Percentiles rank a stretch among this genome's conserved stretches.
phyloP scores from a whole-genome alignment of 2,329 filamentous ascomycete species.

The Aspergillus fumigatus region DNA sequence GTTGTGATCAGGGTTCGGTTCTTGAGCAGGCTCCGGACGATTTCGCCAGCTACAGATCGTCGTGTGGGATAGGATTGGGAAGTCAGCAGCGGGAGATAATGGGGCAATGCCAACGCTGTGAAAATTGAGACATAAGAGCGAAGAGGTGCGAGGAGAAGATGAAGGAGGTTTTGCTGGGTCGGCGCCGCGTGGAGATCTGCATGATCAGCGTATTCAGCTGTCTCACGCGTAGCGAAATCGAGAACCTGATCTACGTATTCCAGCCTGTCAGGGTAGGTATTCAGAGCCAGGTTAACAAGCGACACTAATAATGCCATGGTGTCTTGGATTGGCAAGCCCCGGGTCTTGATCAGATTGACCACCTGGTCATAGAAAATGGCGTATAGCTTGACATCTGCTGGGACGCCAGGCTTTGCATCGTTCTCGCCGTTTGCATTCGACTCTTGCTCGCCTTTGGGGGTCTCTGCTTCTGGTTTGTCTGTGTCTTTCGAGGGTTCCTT shows the following conservation, averaged over 20 bases:
- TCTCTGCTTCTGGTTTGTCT: constrained; percentile 19
- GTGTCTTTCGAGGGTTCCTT: constrained; percentile 23
- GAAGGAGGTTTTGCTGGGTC: constrained; percentile 83
- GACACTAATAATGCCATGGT: constrained; percentile 93
- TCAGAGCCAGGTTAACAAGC: constrained; percentile 84
- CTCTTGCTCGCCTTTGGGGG: constrained; percentile 25
- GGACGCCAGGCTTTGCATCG: constrained; percentile 33
- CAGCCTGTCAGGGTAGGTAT: constrained; percentile 86
- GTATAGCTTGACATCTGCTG: constrained; percentile 77
- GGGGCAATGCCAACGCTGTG: constrained; percentile 88
- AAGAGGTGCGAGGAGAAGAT: constrained; percentile 83
- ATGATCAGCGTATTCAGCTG: constrained; percentile 83
- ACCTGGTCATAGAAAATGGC: constrained; percentile 98
- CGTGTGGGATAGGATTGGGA: constrained; percentile 90
- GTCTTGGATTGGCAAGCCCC: constrained; percentile 88
- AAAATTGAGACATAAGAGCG: constrained; percentile 90
- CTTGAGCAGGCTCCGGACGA: constrained; percentile 75
- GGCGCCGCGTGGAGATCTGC: constrained; percentile 87
- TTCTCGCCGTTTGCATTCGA: constrained; percentile 30
- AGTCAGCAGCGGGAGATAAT: constrained; percentile 83
- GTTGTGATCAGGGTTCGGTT: constrained; percentile 77
- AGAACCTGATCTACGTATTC: constrained; percentile 96
- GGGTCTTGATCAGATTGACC: constrained; percentile 84
- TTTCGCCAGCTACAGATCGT: constrained; percentile 83
- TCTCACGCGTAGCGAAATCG: constrained; percentile 80